Evolutionary conservation across 2,329 filamentous ascomycete genomes (phyloP), one percentile per base, ranked within the genome.

Genomic region (Daldinia eschscholtzii): DNA sequence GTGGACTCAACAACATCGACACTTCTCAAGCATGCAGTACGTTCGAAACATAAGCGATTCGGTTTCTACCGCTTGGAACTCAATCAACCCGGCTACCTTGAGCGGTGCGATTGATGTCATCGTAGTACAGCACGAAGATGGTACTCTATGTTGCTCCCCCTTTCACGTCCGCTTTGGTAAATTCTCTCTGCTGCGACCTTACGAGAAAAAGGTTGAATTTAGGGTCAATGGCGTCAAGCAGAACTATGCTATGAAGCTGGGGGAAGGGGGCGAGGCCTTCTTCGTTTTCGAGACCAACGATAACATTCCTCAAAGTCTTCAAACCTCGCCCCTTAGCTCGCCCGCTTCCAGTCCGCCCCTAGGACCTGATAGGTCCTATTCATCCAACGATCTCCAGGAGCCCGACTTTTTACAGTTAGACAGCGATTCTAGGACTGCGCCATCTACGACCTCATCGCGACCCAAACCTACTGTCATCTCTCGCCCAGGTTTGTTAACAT

Each of bases 91-190:
- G 57, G 94, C 96, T 50, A 99, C 96, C 12, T 88, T 99, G 64
- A 97, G 93, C 83, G 96, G 96, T 78, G 96, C 96, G 78, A 98
- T 99, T 83, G 96, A 99, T 86, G 95, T 98, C 75, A 97, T 99
- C 74, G 95, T 99, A 62, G 94, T 99, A 66, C 94, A 99, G 81
- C 94, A 97, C 74, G 93, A 95, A 79, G 96, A 99, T 86, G 96
- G 93, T 83, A 86, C 84, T 44, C 87, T 98, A 65, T 90, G 92
- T 72, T 99, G 96, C 83, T 98, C 95, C 30, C 96, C 96, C 57
- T 99, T 99, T 81, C 96, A 99, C 81, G 96, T 99, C 73, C 94
- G 96, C 76, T 99, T 99, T 81, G 96, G 96, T 81, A 99, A 99
- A 83, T 98, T 98, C 84, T 97, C 95, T 67, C 87, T 99, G 42